Conservation (phyloP, 2,329 filamentous ascomycete genomes). For the Penicillium nordicum region DNA sequence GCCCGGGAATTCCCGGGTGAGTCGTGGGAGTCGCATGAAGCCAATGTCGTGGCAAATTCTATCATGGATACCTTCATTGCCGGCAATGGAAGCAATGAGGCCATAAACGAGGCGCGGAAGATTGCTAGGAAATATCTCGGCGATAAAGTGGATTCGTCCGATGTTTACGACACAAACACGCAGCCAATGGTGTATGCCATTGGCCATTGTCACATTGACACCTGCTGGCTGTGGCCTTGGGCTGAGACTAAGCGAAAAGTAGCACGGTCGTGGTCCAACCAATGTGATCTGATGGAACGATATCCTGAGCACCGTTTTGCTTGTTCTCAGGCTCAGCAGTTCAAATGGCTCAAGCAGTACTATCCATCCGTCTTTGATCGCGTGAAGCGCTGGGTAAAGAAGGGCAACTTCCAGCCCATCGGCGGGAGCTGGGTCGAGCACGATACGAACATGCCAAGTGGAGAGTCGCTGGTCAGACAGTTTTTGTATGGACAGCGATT, state of each 20-base stretch:
- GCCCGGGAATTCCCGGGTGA: constrained; percentile 85
- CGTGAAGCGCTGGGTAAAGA: constrained; percentile 85
- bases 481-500: constrained; percentile 94
- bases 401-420: constrained; percentile 89
- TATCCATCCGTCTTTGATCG: constrained; percentile 88
- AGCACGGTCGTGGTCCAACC: constrained; percentile 91
- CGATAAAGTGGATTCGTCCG: constrained; percentile 71
- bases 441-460: constrained; percentile 94
- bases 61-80: constrained; percentile 90
- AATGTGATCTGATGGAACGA: constrained; percentile 90
- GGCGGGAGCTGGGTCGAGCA: constrained; percentile 99
- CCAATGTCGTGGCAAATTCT: constrained; percentile 74
- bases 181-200: constrained; percentile 80
- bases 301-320: constrained; percentile 93
- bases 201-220: constrained; percentile 97
- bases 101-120: constrained; percentile 73
- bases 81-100: constrained; percentile 66
- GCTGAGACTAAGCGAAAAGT: constrained; percentile 97
- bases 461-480: constrained; percentile 88
- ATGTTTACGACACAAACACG: constrained; percentile 75
- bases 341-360: constrained; percentile 89
- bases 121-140: constrained; percentile 83
- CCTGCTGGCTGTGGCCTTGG: constrained; percentile 98
- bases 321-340: constrained; percentile 93
- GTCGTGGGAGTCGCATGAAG: constrained; percentile 84